A percentile compares a stretch with the other conserved stretches of the same genome.
phyloP scores from a whole-genome alignment of 2,329 filamentous ascomycete species.

The Monosporascus cannonballus region DNA sequence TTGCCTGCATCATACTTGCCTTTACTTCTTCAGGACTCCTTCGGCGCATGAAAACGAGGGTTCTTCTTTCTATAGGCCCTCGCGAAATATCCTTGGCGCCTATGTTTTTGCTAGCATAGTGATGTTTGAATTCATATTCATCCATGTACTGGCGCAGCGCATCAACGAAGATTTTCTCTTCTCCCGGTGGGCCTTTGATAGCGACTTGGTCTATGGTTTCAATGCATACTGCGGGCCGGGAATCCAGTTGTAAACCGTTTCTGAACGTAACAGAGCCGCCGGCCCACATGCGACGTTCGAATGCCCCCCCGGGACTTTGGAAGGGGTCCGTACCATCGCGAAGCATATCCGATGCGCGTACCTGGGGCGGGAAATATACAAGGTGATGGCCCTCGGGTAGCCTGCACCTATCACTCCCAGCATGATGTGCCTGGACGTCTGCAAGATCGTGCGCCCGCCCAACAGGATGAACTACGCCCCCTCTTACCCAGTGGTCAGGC shows the following conservation, averaged over 20 bases:
- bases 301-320: conserved; percentile 69
- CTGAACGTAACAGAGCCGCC: conserved; percentile 64
- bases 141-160: conserved; percentile 40
- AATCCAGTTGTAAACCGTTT: conserved; percentile 32
- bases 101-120: conserved; percentile 3
- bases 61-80: conserved; percentile 40
- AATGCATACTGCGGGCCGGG: conserved; percentile 33
- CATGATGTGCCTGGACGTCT: background rate
- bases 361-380: conserved; percentile 75
- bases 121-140: conserved; percentile 12
- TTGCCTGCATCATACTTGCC: conserved; percentile 10
- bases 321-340: conserved; percentile 79
- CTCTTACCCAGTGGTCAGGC: conserved; percentile 19
- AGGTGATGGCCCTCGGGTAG: conserved; percentile 71
- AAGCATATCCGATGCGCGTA: conserved; percentile 56
- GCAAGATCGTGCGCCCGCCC: background rate
- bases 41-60: conserved; percentile 46
- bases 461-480: background rate
- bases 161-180: conserved; percentile 46
- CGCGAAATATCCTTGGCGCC: conserved; percentile 1
- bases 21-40: conserved; percentile 15
- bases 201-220: conserved; percentile 38
- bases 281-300: conserved; percentile 79
- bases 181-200: conserved; percentile 24
- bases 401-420: background rate